Evolutionary conservation across 768 basidiomycete species (phyloP).

Genomic region (Boletus tylopilopsis): DNA sequence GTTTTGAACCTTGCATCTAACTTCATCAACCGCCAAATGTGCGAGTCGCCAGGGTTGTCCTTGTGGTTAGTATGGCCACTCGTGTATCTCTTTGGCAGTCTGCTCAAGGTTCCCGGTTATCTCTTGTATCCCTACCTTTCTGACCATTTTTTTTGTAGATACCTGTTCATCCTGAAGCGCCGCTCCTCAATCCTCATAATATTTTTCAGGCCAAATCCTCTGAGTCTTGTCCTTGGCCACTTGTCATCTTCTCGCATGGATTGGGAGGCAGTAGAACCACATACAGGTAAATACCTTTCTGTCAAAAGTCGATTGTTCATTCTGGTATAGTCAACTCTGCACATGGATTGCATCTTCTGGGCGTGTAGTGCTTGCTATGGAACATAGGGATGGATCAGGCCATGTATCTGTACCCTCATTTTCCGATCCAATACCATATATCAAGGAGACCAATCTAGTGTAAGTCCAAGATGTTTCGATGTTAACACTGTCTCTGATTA

Average conservation of each 20-base stretch:
- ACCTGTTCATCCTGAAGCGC: constrained; percentile 54
- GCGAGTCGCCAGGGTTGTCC: constrained; percentile 20
- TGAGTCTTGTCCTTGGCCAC: constrained; percentile 53
- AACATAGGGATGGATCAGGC: constrained; percentile 81
- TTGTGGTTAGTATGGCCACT: constrained; percentile 39
- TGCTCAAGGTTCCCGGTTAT: constrained; percentile 42
- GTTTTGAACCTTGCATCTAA: background rate
- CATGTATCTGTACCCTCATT: constrained; percentile 43
- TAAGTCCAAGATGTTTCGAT: constrained; percentile 27
- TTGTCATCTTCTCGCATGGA: constrained; percentile 85
- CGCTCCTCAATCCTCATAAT: constrained; percentile 38
- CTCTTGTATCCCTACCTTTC: background rate
- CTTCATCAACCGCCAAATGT: background rate
- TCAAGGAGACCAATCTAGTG: constrained; percentile 55
- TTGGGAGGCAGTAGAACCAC: constrained; percentile 69
- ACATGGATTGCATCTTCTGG: constrained; percentile 71
- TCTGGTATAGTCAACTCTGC: constrained; percentile 56
- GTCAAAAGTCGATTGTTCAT: background rate
- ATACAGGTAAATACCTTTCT: constrained; percentile 47
- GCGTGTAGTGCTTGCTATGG: constrained; percentile 74
- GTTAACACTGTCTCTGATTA: background rate
- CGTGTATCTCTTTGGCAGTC: constrained; percentile 46
- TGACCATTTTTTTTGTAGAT: constrained; percentile 35
- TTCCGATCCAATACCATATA: constrained; percentile 43
- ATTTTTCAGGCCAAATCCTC: background rate